phyloP scores from a whole-genome alignment of 345 rosid genomes.

The Pistacia atlantica region DNA sequence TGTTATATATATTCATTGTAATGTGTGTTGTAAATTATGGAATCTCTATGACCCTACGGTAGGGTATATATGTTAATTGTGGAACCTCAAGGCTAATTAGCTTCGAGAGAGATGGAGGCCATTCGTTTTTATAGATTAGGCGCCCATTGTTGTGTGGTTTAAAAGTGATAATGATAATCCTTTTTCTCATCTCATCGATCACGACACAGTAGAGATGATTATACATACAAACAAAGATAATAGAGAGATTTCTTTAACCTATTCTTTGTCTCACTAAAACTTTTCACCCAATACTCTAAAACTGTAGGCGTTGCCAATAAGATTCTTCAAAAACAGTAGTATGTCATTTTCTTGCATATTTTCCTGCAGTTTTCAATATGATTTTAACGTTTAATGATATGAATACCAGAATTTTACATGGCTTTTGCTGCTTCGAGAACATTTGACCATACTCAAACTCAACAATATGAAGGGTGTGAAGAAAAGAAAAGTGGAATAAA shows the following conservation, averaged over 20 bases:
- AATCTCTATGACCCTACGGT: not conserved
- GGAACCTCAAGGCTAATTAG: too few species aligned
- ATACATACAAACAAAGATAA: not conserved
- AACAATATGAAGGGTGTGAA: too few species aligned
- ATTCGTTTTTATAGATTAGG: not conserved
- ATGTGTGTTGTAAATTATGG: constrained; percentile 3
- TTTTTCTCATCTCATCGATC: too few species aligned
- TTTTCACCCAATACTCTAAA: not conserved
- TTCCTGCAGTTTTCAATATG: too few species aligned
- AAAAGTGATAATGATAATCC: not conserved
- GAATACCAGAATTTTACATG: too few species aligned
- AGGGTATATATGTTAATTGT: not conserved
- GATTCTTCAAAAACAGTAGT: too few species aligned
- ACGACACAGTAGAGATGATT: not conserved
- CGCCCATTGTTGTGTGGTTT: not conserved
- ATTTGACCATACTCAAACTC: too few species aligned
- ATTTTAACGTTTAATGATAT: too few species aligned
- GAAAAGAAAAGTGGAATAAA: too few species aligned
- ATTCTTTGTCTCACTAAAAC: not conserved
- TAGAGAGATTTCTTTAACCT: too few species aligned
- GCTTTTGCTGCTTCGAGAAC: too few species aligned
- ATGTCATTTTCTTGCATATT: too few species aligned
- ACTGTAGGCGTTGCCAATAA: not conserved
- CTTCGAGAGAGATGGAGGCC: not conserved
- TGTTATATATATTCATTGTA: not conserved